Percentiles rank a stretch among this genome's conserved stretches.
Evolutionary conservation across 148 eudicot genomes (phyloP).

Genomic region (Rhododendron griersonianum): DNA sequence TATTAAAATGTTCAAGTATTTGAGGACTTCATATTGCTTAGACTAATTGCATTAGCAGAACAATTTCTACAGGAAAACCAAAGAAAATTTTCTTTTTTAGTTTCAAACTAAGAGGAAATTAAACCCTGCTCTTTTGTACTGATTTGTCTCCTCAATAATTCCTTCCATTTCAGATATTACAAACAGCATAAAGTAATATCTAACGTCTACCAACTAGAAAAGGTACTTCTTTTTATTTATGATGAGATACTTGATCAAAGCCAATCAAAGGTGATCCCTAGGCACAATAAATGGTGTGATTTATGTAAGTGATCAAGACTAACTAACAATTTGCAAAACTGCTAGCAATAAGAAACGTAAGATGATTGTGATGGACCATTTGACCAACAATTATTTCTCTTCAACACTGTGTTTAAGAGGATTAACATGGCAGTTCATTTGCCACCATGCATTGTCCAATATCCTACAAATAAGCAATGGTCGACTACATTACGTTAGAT

Average conservation of each 20-base stretch:
- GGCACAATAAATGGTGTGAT: background rate
- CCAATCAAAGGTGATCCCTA: background rate
- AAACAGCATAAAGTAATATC: background rate
- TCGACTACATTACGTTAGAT: background rate
- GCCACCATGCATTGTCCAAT: background rate
- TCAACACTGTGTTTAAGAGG: background rate
- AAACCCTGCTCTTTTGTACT: background rate
- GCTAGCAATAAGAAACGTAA: background rate
- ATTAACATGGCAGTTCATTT: background rate
- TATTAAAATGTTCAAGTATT: background rate
- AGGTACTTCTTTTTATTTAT: background rate
- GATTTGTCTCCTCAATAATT: background rate
- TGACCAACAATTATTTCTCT: background rate
- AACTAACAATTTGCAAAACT: background rate
- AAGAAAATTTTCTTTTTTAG: background rate
- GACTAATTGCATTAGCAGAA: background rate
- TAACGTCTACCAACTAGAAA: no score
- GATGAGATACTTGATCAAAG: background rate
- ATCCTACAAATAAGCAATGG: background rate
- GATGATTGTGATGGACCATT: background rate
- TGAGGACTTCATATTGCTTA: background rate
- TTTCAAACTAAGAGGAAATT: background rate
- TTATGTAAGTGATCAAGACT: background rate
- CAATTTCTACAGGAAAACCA: no score
- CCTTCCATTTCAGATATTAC: background rate